Conservation (phyloP, 768 basidiomycete genomes). For the Exidia glandulosa region DNA sequence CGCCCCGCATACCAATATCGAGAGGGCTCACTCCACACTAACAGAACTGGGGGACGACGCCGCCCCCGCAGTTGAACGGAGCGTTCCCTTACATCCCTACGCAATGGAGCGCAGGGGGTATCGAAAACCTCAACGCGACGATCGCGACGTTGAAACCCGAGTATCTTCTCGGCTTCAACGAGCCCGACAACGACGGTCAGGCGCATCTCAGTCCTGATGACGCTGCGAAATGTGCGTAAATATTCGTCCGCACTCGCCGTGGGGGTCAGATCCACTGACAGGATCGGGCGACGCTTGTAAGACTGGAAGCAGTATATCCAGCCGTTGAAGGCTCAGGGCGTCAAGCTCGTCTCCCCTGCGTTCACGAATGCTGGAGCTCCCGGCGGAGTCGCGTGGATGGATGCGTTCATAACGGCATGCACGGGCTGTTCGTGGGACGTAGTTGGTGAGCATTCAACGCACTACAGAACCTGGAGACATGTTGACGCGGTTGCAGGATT, state of each 20-base stretch:
- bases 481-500: constrained; percentile 1
- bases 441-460: neutral
- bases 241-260: neutral
- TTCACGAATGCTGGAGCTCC: neutral
- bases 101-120: constrained; percentile 5
- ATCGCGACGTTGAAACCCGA: neutral
- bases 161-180: constrained; percentile 4
- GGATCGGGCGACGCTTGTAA: neutral
- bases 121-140: neutral
- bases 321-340: neutral
- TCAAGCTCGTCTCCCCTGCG: neutral
- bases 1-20: neutral
- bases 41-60: constrained; percentile 3
- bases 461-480: constrained; percentile 1
- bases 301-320: neutral
- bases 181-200: constrained; percentile 6
- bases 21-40: neutral
- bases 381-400: neutral
- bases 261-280: neutral
- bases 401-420: neutral
- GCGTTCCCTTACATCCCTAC: neutral
- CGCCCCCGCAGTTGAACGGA: neutral
- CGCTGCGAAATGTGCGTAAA: neutral
- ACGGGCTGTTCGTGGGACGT: neutral
- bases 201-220: neutral